A percentile compares a stretch with the other conserved stretches of the same genome.
phyloP scores from a whole-genome alignment of 225 moss, liverwort and hornwort species.

The Thuidium tamariscinum region DNA sequence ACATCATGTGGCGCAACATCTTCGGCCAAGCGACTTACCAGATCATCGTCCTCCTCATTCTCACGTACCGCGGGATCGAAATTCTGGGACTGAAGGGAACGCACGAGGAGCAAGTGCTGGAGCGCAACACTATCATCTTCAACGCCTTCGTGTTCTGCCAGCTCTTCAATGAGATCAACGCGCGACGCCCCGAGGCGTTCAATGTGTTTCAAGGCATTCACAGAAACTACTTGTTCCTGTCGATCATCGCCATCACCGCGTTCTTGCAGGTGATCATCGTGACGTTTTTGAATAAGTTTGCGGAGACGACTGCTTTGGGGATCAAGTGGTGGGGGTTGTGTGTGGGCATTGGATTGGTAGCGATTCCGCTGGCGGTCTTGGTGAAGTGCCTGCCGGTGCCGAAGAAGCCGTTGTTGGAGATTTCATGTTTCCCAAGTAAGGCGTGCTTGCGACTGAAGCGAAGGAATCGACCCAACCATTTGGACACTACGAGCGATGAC shows the following conservation, averaged over 20 bases:
- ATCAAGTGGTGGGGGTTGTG: slow-evolving; percentile 33
- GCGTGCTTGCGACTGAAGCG: slow-evolving; percentile 22
- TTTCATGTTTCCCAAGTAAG: slow-evolving; percentile 18
- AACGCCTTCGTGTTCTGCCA: slow-evolving; percentile 53
- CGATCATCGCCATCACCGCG: slow-evolving; percentile 14
- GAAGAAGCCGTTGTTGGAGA: slow-evolving; percentile 9
- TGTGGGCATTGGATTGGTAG: slow-evolving; percentile 9
- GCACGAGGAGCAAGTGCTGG: background rate
- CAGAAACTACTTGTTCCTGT: slow-evolving; percentile 18
- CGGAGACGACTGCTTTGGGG: slow-evolving; percentile 8
- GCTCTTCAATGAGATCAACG: slow-evolving; percentile 46
- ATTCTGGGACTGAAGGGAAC: slow-evolving; percentile 21
- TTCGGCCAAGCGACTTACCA: slow-evolving; percentile 36
- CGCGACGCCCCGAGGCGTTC: slow-evolving; percentile 9
- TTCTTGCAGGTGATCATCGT: slow-evolving; percentile 38
- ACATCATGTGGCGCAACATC: slow-evolving; percentile 58
- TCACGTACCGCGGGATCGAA: slow-evolving; percentile 17
- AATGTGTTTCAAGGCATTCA: slow-evolving; percentile 34
- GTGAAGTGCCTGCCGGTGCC: slow-evolving; percentile 22
- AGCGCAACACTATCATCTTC: slow-evolving; percentile 46
- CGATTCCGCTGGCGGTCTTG: slow-evolving; percentile 6
- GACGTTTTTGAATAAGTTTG: slow-evolving; percentile 34
- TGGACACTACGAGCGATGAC: background rate
- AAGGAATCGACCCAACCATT: background rate
- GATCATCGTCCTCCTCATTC: slow-evolving; percentile 2